Percentiles rank a stretch among this genome's conserved stretches.
Conservation (phyloP, 2,329 filamentous ascomycete species). For the Mycosphaerella sp. region DNA sequence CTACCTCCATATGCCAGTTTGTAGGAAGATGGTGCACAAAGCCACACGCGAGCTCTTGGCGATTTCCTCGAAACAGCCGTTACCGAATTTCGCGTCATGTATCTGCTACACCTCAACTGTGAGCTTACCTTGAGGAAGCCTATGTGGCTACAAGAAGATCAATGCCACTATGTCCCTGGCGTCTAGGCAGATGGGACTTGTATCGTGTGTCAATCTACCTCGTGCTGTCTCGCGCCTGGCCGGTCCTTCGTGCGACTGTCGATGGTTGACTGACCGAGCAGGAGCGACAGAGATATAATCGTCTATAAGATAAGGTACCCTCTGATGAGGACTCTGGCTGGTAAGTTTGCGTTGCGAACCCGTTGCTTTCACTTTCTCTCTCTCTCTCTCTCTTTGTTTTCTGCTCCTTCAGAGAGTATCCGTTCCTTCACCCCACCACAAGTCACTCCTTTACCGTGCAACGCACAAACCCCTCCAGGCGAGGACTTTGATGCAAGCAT, state of each 20-base stretch:
- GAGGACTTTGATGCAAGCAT: conserved; percentile 20
- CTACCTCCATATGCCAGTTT: background rate
- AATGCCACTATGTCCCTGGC: background rate
- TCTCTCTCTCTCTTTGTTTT: conserved; percentile 2
- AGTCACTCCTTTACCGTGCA: conserved; percentile 20
- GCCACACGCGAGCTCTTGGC: conserved; percentile 8
- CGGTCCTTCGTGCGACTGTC: conserved; percentile 3
- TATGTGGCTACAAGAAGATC: background rate
- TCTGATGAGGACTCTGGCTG: background rate
- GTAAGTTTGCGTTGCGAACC: conserved; percentile 1
- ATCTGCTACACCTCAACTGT: conserved; percentile 4
- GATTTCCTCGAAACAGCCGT: conserved; percentile 2
- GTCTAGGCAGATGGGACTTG: background rate
- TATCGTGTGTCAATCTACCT: conserved; percentile 8
- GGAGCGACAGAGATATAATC: conserved; percentile 8
- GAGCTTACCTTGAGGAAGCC: background rate
- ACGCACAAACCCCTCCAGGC: conserved; percentile 21
- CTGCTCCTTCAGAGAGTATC: conserved; percentile 12
- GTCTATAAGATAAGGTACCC: background rate
- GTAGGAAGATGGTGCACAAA: background rate
- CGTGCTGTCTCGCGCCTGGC: conserved; percentile 8
- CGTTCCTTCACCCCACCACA: conserved; percentile 14
- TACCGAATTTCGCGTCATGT: conserved; percentile 10
- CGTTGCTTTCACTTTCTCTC: background rate
- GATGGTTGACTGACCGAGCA: conserved; percentile 7